phyloP scores from a whole-genome alignment of 495 filamentous ascomycete species.

The Hypoxylon lenormandii region DNA sequence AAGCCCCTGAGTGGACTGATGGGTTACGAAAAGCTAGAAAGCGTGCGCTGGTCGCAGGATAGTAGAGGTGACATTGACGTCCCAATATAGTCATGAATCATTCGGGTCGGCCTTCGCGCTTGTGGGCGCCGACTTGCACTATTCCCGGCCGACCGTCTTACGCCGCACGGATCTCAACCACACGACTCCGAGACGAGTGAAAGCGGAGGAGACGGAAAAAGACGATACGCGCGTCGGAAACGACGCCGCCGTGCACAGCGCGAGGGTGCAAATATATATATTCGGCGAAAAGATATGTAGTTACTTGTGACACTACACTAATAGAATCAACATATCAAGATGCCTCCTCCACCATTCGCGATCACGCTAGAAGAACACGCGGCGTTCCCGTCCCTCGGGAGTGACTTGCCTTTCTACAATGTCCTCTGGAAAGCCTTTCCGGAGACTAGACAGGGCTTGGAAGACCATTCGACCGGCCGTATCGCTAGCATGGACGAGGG shows the following conservation, averaged over 20 bases:
- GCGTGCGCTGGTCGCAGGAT: neutral
- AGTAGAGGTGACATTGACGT: neutral
- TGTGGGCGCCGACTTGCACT: neutral
- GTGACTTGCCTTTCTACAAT: slow-evolving; percentile 29
- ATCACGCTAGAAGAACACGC: slow-evolving; percentile 72
- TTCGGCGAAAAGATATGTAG: neutral
- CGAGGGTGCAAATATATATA: neutral
- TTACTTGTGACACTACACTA: neutral
- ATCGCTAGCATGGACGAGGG: slow-evolving; percentile 65
- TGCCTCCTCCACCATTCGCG: slow-evolving; percentile 25
- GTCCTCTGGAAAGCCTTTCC: slow-evolving; percentile 46
- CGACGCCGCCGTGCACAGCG: neutral
- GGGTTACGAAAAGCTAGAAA: neutral
- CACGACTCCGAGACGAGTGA: neutral
- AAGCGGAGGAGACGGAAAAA: neutral
- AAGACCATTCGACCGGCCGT: slow-evolving; percentile 57
- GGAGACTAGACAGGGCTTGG: slow-evolving; percentile 49
- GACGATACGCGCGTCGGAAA: neutral
- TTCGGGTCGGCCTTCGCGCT: neutral
- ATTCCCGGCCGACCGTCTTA: neutral
- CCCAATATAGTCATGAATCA: neutral
- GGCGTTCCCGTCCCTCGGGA: slow-evolving; percentile 58
- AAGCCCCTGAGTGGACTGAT: neutral
- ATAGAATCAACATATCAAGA: slow-evolving; percentile 2
- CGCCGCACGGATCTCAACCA: neutral